Evolutionary conservation across 1,284 basidiomycete species (phyloP).

Genomic region (Lignosus rhinocerotis): DNA sequence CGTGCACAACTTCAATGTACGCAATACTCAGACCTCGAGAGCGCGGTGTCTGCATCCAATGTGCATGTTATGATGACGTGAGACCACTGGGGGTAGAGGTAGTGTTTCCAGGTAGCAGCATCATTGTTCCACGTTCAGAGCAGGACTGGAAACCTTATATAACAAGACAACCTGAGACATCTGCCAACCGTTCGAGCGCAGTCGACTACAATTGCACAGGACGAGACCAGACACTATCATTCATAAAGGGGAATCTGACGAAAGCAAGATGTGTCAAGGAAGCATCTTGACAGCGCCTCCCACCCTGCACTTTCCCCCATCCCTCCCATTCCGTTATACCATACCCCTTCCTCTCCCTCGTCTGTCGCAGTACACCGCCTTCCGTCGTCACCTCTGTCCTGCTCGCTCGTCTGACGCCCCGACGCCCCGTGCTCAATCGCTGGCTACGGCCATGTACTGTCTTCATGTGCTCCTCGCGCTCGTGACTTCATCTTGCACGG

Average conservation of each 20-base stretch:
- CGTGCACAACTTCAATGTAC: too few relatives aligned
- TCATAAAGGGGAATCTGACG: slow-evolving; percentile 1
- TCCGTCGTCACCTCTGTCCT: neutral
- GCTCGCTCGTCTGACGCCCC: neutral
- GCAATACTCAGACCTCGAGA: too few relatives aligned
- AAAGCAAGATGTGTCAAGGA: slow-evolving; percentile 16
- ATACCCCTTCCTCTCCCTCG: neutral
- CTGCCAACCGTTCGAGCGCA: neutral
- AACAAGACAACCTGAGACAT: too few relatives aligned
- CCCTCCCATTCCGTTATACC: neutral
- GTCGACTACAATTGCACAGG: neutral
- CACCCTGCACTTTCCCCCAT: neutral
- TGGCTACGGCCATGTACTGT: slow-evolving; percentile 8
- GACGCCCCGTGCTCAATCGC: neutral
- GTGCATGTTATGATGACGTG: too few relatives aligned
- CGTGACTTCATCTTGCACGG: neutral
- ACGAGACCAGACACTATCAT: neutral
- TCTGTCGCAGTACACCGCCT: neutral
- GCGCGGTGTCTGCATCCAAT: too few relatives aligned
- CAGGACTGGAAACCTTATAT: too few relatives aligned
- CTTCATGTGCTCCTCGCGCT: slow-evolving; percentile 11
- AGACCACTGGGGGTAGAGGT: too few relatives aligned
- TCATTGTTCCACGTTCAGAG: too few relatives aligned
- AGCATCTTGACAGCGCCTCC: slow-evolving; percentile 3
- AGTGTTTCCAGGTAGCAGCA: too few relatives aligned